Percentiles rank a stretch among this genome's conserved stretches.
Evolutionary conservation across 768 basidiomycete genomes (phyloP).

Genomic region (Punctularia strigosozonata): DNA sequence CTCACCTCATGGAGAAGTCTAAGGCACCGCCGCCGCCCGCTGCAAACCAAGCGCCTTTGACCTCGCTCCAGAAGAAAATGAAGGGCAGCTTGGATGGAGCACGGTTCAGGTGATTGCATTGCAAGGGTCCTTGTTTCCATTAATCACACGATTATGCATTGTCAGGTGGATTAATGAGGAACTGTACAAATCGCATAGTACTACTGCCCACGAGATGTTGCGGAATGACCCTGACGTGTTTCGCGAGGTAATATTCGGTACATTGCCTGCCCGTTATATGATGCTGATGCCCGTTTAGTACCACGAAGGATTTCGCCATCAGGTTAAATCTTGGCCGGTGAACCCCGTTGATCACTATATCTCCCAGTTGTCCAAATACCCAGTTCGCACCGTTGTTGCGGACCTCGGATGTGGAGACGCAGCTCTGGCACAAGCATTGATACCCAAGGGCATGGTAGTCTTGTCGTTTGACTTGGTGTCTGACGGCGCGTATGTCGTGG

Average conservation of each 20-base stretch:
- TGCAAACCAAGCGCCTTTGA: conserved; percentile 26
- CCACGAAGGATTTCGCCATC: conserved; percentile 82
- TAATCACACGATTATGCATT: conserved; percentile 10
- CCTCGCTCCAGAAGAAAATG: conserved; percentile 66
- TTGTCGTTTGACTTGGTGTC: conserved; percentile 76
- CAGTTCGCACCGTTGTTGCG: conserved; percentile 62
- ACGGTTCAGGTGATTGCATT: conserved; percentile 57
- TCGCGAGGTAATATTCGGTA: conserved; percentile 48
- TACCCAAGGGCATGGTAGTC: conserved; percentile 56
- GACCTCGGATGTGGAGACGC: conserved; percentile 97
- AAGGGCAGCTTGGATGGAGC: conserved; percentile 76
- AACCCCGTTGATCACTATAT: conserved; percentile 87
- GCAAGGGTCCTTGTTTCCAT: conserved; percentile 3
- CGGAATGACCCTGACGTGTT: conserved; percentile 71
- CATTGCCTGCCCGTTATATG: neutral
- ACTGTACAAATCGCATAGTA: conserved; percentile 80
- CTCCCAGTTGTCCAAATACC: conserved; percentile 47
- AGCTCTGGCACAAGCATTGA: conserved; percentile 63
- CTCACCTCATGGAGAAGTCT: neutral
- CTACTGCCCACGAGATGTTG: conserved; percentile 71
- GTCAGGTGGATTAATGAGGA: conserved; percentile 82
- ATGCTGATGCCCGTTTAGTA: conserved; percentile 43
- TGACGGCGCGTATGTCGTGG: conserved; percentile 63
- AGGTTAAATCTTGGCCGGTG: conserved; percentile 88
- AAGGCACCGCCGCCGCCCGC: conserved; percentile 1